Evolutionary conservation across 257 asterid species (phyloP).

Genomic region (Jacaranda mimosifolia): DNA sequence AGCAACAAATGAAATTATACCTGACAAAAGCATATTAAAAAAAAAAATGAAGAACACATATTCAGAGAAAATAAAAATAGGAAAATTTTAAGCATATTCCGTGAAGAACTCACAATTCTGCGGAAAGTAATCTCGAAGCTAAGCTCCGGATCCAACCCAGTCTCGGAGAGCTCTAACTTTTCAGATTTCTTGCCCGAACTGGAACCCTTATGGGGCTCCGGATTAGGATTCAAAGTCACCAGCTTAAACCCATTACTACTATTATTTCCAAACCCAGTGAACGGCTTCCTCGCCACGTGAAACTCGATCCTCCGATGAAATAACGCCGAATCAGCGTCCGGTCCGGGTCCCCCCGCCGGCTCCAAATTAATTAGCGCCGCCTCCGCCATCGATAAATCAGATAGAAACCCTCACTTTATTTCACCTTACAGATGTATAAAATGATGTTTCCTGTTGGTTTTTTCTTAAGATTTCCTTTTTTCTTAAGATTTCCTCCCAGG

Average conservation of each 20-base stretch:
- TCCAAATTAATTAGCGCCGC: constrained; percentile 39
- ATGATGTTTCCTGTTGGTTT: not conserved
- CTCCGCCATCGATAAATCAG: constrained; percentile 41
- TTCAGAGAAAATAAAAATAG: constrained; percentile 4
- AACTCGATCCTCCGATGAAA: constrained; percentile 80
- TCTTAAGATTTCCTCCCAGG: not conserved
- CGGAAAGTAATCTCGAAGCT: constrained; percentile 72
- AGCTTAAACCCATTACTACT: constrained; percentile 78
- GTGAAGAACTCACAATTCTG: constrained; percentile 76
- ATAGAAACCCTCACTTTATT: not conserved
- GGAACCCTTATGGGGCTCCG: constrained; percentile 40
- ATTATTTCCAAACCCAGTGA: constrained; percentile 61
- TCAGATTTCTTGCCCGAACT: constrained; percentile 43
- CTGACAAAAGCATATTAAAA: not conserved
- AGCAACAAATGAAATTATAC: not conserved
- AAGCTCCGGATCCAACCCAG: constrained; percentile 82
- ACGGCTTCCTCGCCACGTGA: constrained; percentile 69
- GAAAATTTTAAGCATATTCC: not conserved
- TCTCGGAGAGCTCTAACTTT: constrained; percentile 45
- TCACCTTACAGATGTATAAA: constrained; percentile 20
- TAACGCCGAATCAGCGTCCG: constrained; percentile 44
- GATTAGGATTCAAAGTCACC: constrained; percentile 73
- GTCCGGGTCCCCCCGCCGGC: constrained; percentile 32
- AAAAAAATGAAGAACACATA: too few species aligned
- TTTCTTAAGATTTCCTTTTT: not conserved